Evolutionary conservation across 441 rosid species (phyloP), one percentile per base, ranked within the genome.

Genomic region (Aquilaria agallochum): DNA sequence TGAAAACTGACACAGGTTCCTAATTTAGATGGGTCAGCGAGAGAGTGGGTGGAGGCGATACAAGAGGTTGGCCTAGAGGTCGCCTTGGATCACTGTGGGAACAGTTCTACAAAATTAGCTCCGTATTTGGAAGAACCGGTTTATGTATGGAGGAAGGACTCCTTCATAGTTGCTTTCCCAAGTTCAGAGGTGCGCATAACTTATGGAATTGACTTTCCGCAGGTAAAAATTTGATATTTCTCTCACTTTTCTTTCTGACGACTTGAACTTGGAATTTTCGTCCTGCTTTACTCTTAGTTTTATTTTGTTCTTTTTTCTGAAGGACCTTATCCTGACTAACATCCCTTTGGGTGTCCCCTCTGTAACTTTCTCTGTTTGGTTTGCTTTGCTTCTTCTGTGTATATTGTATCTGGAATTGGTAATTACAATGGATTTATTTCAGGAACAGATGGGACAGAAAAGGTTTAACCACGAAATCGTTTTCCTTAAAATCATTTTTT

Each of bases 21-120:
- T 15, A 80, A 90, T 65, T 76, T 87, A 59, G 96, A 93, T 78
- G 98, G 96, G 11, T 93, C 97, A 58, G 97, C 98, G 0, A 72
- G 73, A 60, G 72, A 76, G 40, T 93, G 97, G 98, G 79, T 80
- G 31, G 80, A 83, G 53, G 86, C 80, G 2, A 83, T 93, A 46
- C 81, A 81, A 58, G 65, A 73, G 50, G 89, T 76, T 64, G 89
- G 96, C n/a, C 31, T 83, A 60, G 69, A 66, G 45, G 82, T 45
- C 51, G 91, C 98, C 9, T 65, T 56, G 59, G 88, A 83, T 76
- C 66, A 56, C 53, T 9, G 9, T 49, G 93, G 91, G 10, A 71
- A 80, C 61, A 78, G 8, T 58, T 68, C 68, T 54, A 86, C 78
- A 73, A 81, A 78, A 58, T 53, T 93, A 78, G 88, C 82, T 32